These are phyloP conservation scores for Ilyonectria robusta DNA, from an alignment of 2,329 filamentous ascomycete genomes.

Conservation along the genomic window DNA sequence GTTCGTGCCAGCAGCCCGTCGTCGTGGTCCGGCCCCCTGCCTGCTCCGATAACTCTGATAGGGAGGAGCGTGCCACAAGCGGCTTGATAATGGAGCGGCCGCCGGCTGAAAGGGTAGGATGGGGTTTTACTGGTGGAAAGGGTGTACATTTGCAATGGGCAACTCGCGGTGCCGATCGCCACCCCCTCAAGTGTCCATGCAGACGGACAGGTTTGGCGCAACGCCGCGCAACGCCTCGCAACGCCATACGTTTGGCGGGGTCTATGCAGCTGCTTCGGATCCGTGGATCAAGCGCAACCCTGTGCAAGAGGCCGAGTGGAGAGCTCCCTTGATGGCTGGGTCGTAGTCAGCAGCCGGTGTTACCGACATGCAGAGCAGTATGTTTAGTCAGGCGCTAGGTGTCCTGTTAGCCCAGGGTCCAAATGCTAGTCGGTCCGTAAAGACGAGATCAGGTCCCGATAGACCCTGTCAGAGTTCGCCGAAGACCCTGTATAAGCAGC, in stretches of 20 bases:
- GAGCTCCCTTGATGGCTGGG: conserved; percentile 15
- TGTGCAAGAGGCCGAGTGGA: conserved; percentile 1
- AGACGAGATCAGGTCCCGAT: neutral
- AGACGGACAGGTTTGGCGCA: conserved; percentile 3
- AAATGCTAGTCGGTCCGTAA: conserved; percentile 16
- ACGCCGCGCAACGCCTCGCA: conserved; percentile 1
- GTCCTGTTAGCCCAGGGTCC: conserved; percentile 1
- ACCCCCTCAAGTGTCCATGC: conserved; percentile 23
- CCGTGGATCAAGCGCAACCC: conserved; percentile 7
- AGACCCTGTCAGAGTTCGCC: conserved; percentile 2
- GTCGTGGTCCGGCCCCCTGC: neutral
- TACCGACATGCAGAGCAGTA: conserved; percentile 21
- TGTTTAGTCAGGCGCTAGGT: conserved; percentile 10
- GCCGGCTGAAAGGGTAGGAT: conserved; percentile 22
- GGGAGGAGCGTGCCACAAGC: conserved; percentile 16
- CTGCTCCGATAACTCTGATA: conserved; percentile 20
- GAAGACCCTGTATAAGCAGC: conserved; percentile 12
- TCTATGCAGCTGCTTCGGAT: conserved; percentile 18
- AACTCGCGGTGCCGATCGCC: conserved; percentile 15
- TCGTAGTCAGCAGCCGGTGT: conserved; percentile 12
- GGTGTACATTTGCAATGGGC: neutral
- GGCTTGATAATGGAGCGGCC: conserved; percentile 22
- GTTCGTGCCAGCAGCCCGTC: neutral
- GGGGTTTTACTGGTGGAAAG: conserved; percentile 25
- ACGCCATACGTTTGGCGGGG: conserved; percentile 21